These are phyloP conservation scores for Tritrichomonas musculus DNA, from an alignment of 208 protist genomes.

Conservation along the genomic window DNA sequence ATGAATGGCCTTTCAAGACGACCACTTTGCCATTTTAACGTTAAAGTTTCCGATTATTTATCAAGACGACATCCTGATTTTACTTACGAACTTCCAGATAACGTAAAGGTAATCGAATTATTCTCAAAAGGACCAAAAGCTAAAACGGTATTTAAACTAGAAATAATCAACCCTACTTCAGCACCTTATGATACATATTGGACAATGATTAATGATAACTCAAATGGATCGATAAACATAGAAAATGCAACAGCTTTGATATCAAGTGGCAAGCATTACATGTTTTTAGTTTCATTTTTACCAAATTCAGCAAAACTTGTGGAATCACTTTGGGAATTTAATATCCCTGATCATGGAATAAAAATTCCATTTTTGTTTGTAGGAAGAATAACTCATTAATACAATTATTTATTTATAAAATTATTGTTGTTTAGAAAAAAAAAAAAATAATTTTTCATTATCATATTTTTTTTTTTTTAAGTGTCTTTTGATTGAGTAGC, in stretches of 20 bases:
- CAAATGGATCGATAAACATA: neutral
- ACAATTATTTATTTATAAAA: neutral
- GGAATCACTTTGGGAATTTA: constrained; percentile 21
- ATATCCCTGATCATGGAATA: neutral
- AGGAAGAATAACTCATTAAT: neutral
- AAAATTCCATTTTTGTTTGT: constrained; percentile 21
- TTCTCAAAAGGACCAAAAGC: neutral
- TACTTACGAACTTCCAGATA: neutral
- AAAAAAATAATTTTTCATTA: neutral
- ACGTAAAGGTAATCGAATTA: neutral
- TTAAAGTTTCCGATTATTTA: neutral
- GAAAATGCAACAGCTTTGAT: neutral
- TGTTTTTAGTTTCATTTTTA: neutral
- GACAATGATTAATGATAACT: neutral
- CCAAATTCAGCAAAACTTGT: neutral
- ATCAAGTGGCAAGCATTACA: neutral
- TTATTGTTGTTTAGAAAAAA: neutral
- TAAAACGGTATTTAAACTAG: neutral
- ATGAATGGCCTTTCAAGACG: neutral
- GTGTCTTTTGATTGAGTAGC: no score
- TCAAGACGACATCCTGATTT: neutral
- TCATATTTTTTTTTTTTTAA: no score
- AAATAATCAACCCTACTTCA: constrained; percentile 20
- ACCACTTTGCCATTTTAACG: neutral
- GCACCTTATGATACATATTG: neutral